These are phyloP conservation scores for Calonectria pauciramosa DNA, from an alignment of 2,329 filamentous ascomycete species.

Conservation along the genomic window DNA sequence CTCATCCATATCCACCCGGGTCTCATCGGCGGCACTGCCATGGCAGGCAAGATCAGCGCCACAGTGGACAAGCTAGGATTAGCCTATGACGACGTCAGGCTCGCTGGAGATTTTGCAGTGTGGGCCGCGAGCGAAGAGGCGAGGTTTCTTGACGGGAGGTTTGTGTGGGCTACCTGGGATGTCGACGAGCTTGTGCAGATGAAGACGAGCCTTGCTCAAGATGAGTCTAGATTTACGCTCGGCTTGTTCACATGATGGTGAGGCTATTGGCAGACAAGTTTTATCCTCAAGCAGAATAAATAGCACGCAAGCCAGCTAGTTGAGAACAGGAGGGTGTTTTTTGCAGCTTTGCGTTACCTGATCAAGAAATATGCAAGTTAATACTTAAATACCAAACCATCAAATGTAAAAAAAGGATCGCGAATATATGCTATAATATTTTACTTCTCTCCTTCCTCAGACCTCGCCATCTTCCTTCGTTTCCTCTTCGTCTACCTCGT, in stretches of 20 bases:
- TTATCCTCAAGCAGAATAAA: not conserved
- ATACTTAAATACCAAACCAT: not conserved
- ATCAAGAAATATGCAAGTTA: not conserved
- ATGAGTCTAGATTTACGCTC: slow-evolving; percentile 37
- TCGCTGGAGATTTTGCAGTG: slow-evolving; percentile 58
- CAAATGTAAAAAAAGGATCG: not conserved
- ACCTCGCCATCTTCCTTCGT: not conserved
- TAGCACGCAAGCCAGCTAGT: not conserved
- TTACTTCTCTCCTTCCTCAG: not conserved
- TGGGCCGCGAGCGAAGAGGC: slow-evolving; percentile 62
- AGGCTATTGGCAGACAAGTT: not conserved
- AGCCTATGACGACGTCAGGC: slow-evolving; percentile 41
- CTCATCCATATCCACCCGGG: slow-evolving; percentile 61
- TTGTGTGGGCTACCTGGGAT: slow-evolving; percentile 66
- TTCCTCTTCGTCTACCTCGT: not conserved
- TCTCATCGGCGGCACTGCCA: slow-evolving; percentile 49
- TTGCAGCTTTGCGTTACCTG: not conserved
- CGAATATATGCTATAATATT: too few relatives aligned
- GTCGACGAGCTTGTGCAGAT: slow-evolving; percentile 61
- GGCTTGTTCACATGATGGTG: slow-evolving; percentile 17
- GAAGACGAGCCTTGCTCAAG: slow-evolving; percentile 49
- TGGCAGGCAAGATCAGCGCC: slow-evolving; percentile 33
- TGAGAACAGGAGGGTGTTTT: not conserved
- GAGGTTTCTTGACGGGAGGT: slow-evolving; percentile 59
- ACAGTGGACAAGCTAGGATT: slow-evolving; percentile 28